Base-by-base conservation (phyloP, 2,329 filamentous ascomycete genomes). In the Paracoccidioides lutzii region DNA sequence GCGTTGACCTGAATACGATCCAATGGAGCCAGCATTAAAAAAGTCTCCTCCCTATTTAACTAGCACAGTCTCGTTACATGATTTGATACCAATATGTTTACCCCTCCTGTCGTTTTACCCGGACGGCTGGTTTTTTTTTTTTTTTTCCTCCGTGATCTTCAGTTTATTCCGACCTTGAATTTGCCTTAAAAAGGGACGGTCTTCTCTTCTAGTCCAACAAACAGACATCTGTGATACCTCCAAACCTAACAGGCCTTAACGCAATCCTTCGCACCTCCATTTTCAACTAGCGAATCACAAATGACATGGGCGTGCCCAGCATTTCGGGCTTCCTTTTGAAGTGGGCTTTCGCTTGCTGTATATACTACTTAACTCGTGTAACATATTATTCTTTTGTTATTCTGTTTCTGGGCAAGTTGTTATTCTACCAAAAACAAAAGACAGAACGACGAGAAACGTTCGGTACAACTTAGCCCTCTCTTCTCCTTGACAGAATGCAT, bases 1-100 rank as follows among this genome's bases (percentile, higher is more conserved):
- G 93, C 14, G 82, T 98, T 60, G 93, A 95, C 68, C 75, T 98
- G 63, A 88, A 94, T 73, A 95, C 89, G 45, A 98, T 98, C 66
- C 85, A 98, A 74, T 98, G 93, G 93, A 95, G 87, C 69, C 90
- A 96, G 76, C 93, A 98, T 73, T 97, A 77, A 80, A 38, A 28
- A n/a, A 14, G 10, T 6, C 28, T 48, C 32, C 15, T 22, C 22
- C 22, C 22, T 22, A 22, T 44, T 48, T 14, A 48, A 33, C 44
- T 14, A n/a, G 28, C 44, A 12, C 44, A 8, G 30, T 15, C 12
- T 48, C 12, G 33, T 48, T 48, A 48, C 30, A n/a, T 48, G 28
- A 48, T 48, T 38, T 38, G 15, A 37, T 38, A 38, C 33, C n/a
- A 38, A 9, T 22, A 22, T 5, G 4, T 45, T 45, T 3, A 1